Percentiles rank a stretch among this genome's conserved stretches.
Evolutionary conservation across 345 rosid genomes (phyloP).

Genomic region (Mercurialis annua): DNA sequence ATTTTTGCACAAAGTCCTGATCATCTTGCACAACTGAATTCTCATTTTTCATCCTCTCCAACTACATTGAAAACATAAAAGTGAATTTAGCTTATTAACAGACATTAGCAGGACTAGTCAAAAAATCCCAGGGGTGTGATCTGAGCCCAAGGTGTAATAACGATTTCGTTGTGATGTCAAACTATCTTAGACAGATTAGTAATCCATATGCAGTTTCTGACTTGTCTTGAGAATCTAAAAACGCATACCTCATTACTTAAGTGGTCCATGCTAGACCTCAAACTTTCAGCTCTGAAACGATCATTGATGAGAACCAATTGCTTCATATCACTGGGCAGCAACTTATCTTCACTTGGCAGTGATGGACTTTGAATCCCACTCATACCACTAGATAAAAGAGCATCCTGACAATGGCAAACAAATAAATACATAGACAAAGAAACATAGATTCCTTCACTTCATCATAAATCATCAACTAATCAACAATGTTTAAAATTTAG

Average conservation of each 20-base stretch:
- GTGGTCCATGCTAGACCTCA: constrained; percentile 87
- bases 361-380: constrained; percentile 40
- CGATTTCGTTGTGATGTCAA: constrained; percentile 7
- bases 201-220: not conserved
- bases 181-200: constrained; percentile 1
- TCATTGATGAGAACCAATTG: constrained; percentile 52
- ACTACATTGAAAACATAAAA: constrained; percentile 38
- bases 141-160: not conserved
- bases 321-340: constrained; percentile 37
- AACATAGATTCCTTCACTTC: constrained; percentile 4
- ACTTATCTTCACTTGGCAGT: constrained; percentile 36
- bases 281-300: constrained; percentile 58
- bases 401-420: constrained; percentile 45
- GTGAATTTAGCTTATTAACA: constrained; percentile 14
- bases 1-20: constrained; percentile 42
- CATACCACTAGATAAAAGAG: constrained; percentile 33
- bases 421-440: constrained; percentile 17
- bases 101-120: too few species aligned
- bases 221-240: constrained; percentile 6
- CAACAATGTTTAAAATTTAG: not conserved
- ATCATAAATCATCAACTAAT: constrained; percentile 8
- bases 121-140: not conserved
- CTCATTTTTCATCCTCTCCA: constrained; percentile 95
- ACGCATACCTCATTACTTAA: constrained; percentile 72
- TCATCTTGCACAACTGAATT: constrained; percentile 57